Evolutionary conservation across 306 rosid species (phyloP), one percentile per base, ranked within the genome.

Genomic region (Cyamopsis tetragonoloba): DNA sequence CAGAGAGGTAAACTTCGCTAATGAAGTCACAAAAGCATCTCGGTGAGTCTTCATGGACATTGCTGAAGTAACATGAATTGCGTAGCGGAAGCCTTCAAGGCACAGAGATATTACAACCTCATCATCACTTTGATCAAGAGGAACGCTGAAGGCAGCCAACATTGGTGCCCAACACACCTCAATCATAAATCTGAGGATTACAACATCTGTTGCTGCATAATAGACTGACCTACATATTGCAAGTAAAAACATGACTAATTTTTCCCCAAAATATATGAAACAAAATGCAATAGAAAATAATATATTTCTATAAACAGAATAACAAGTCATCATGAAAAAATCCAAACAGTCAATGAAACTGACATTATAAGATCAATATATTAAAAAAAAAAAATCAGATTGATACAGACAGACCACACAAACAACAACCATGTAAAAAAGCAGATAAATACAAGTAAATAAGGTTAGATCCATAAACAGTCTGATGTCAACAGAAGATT

Each of bases 91-190:
- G 86, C 99, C 99, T 77, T 91, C 95, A 46, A 95, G 97, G 62
- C 99, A 95, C 7, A 95, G 75, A 68, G 82, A 84, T 80, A 90
- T 85, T 68, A 95, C 77, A 50, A 86, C 81, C 84, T 91, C 99
- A 53, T 95, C 99, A 39, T 95, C 96, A 77, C 89, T 95, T 82
- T 84, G 99, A 77, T 95, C 99, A 49, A 95, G 97, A 27, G 99
- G 96, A 71, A 95, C 99, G 51, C 99, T 95, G 85, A 95, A 95
- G 68, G 99, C 99, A 76, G 99, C 99, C 72, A 95, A 70, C 96
- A 88, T 95, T 17, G 99, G 99, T 78, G 99, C 99, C 99, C 99
- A 95, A 78, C 99, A 95, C 24, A 79, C 97, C 83, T 95, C 97
- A 77, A 90, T 82, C 99, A 95, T 95, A 78, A 95, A 95, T 84